Evolutionary conservation across 345 rosid genomes (phyloP), one percentile per base, ranked within the genome.

Genomic region (Camelina hispida): DNA sequence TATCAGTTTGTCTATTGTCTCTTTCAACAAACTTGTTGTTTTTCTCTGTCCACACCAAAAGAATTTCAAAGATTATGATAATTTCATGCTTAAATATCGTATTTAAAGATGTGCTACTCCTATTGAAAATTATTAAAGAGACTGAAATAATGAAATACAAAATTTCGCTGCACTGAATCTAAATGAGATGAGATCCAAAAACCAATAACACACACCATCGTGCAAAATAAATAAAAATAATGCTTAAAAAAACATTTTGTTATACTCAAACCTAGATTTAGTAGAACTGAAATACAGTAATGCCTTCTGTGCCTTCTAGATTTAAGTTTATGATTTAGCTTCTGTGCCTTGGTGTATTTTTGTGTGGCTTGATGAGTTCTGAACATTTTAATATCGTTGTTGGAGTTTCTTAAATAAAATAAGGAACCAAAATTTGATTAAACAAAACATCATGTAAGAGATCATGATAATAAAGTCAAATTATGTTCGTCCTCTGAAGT

Each of bases 1-100:
- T 61, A 90, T 83, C 59, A 76, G 69, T n/a, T 78, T 84, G 18
- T 79, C 71, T 32, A 88, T 80, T 44, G 64, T 65, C 47, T 72
- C 84, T 78, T 85, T 83, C 8, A 81, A 71, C 15, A 71, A 79
- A 56, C 66, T 73, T 4, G 69, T 75, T 7, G 83, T 64, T 40
- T 60, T 52, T 72, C 80, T 84, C 96, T 90, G 83, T 61, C 46
- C 70, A 64, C 50, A 77, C 11, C 64, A 69, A 48, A 69, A 69
- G 4, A 3, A 69, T 11, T 11, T n/a, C 6, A 34, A 62, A 44
- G 14, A 23, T 52, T 30, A 61, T 15, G 10, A 10, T 48, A 32
- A 11, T 23, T 43, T 15, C 10, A 37, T 23, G 9, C 25, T 23
- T 23, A 23, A 23, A 23, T 23, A 23, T 53, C 16, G 16, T 25